These are phyloP conservation scores for Beauveria sp. DNA, from an alignment of 2,329 filamentous ascomycete genomes.

Conservation along the genomic window DNA sequence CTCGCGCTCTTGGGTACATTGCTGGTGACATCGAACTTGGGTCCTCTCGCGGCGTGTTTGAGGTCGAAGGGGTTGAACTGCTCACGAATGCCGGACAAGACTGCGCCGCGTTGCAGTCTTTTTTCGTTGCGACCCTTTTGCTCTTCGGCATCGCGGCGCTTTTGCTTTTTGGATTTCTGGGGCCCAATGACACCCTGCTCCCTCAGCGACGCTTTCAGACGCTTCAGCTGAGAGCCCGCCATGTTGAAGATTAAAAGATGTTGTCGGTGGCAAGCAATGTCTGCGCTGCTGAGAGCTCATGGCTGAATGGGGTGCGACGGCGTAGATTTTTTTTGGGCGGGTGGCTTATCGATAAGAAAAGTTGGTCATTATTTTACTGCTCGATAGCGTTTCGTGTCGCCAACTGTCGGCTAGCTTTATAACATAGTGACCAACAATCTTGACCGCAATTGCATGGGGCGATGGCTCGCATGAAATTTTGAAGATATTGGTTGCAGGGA, in stretches of 20 bases:
- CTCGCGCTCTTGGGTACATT: slow-evolving; percentile 46
- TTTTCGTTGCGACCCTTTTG: slow-evolving; percentile 60
- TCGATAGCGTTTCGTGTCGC: too few species aligned
- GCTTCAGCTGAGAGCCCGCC: slow-evolving; percentile 94
- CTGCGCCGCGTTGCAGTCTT: slow-evolving; percentile 66
- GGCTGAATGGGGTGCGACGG: neutral
- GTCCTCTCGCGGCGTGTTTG: slow-evolving; percentile 67
- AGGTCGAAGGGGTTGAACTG: slow-evolving; percentile 98
- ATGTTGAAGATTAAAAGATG: slow-evolving; percentile 40
- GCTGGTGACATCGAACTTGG: slow-evolving; percentile 79
- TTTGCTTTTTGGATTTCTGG: slow-evolving; percentile 92
- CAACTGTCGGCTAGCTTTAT: too few species aligned
- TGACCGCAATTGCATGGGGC: too few species aligned
- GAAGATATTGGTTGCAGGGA: too few species aligned
- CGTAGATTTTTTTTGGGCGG: slow-evolving; percentile 7
- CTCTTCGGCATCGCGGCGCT: slow-evolving; percentile 63
- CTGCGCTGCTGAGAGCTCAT: neutral
- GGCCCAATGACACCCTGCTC: slow-evolving; percentile 87
- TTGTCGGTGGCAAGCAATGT: neutral
- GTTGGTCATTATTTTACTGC: too few species aligned
- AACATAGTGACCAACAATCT: too few species aligned
- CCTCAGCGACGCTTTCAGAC: slow-evolving; percentile 81
- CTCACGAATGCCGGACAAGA: slow-evolving; percentile 80
- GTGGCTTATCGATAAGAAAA: slow-evolving; percentile 5
- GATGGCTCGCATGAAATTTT: too few species aligned